Evolutionary conservation across 1,284 basidiomycete genomes (phyloP).

Genomic region (Apiotrichum domesticum): DNA sequence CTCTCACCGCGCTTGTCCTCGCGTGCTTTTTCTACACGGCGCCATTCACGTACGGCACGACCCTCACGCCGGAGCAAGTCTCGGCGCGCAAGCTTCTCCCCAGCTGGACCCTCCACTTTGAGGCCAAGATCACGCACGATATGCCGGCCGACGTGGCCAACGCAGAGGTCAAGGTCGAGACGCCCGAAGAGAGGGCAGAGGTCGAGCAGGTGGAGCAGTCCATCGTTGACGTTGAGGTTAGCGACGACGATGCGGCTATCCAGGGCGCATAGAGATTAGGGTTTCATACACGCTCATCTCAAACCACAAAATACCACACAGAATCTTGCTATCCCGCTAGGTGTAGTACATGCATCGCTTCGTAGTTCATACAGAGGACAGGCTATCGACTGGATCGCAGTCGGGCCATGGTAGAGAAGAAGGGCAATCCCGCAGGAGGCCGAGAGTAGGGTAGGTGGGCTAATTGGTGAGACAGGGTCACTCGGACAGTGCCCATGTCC

Average conservation of each 20-base stretch:
- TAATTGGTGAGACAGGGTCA: no score
- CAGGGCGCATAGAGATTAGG: neutral
- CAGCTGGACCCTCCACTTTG: conserved; percentile 45
- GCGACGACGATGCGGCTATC: neutral
- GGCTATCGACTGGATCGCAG: neutral
- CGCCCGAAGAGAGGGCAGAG: neutral
- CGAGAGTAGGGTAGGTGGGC: no score
- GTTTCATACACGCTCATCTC: no score
- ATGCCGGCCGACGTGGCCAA: neutral
- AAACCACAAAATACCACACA: neutral
- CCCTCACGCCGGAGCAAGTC: conserved; percentile 72
- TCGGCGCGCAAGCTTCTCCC: conserved; percentile 42
- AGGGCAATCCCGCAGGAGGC: no score
- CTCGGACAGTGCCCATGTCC: neutral
- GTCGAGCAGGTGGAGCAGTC: neutral
- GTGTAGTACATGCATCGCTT: conserved; percentile 4
- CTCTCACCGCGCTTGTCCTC: conserved; percentile 57
- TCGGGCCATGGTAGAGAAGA: no score
- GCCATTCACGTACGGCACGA: conserved; percentile 85
- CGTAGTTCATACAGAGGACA: conserved; percentile 1
- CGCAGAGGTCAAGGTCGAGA: neutral
- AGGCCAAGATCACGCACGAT: conserved; percentile 27
- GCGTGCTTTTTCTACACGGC: conserved; percentile 67
- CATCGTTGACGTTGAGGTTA: neutral
- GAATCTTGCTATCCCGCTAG: neutral